Evolutionary conservation across 139 green algal species (phyloP), one percentile per base, ranked within the genome.

Genomic region (Nannochloris sp.): DNA sequence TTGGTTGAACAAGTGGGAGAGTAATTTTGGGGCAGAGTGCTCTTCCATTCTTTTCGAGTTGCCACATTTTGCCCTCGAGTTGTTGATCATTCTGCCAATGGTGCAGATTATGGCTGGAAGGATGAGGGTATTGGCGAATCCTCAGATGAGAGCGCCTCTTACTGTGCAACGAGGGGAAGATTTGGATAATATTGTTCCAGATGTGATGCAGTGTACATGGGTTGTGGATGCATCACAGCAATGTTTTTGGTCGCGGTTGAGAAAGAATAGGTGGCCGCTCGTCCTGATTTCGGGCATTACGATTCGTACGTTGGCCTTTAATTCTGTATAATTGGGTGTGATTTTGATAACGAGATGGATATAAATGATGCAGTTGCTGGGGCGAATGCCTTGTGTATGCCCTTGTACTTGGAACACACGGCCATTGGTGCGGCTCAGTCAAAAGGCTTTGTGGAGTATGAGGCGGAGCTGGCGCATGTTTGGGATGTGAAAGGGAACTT

Each of bases 1-100:
- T 75, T 92, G 82, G 81, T 79, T 94, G 20, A 94, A 94, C 72
- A 81, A 86, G 63, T 94, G 87, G 87, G 87, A 95, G 73, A 67
- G 74, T 59, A 63, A 81, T 28, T 85, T 74, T 69, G 79, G 79
- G 31, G 76, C 79, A 40, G 79, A 85, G 51, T 84, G 76, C 67
- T 73, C 59, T 51, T 67, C 44, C 43, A 73, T 83, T 68, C 62
- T 84, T 23, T 95, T 93, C 63, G 87, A 95, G 82, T 81, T 95
- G 59, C 87, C 86, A 5, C 86, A 93, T 66, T 95, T 93, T 78
- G 87, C 87, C 3, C 51, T 89, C 48, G 87, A 95, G 72, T 77
- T 95, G 59, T 72, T 93, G 28, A 79, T 95, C 33, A 83, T 95
- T 45, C 79, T 95, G 59, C 87, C 87, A 1, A 84, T 74, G 10